These are phyloP conservation scores for Mrakiaceae sp. DNA, from an alignment of 1,284 basidiomycete species.

Conservation along the genomic window DNA sequence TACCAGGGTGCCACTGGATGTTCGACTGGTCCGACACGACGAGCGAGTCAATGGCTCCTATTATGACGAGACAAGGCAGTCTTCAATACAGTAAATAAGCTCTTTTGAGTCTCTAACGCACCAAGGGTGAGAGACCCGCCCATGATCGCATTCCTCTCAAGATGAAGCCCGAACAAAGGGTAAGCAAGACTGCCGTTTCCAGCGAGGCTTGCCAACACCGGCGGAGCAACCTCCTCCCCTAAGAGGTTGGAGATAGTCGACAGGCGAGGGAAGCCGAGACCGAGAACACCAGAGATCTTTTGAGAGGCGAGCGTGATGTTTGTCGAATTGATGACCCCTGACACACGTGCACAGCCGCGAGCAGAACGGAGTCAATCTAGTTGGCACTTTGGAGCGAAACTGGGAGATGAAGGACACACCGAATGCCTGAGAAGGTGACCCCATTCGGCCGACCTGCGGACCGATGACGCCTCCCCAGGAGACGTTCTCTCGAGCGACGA, in stretches of 20 bases:
- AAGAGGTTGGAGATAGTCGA: constrained; percentile 19
- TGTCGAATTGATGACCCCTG: constrained; percentile 31
- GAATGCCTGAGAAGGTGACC: constrained; percentile 23
- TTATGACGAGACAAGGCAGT: background rate
- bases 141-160: constrained; percentile 1
- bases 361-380: background rate
- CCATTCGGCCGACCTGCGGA: constrained; percentile 13
- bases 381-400: background rate
- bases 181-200: constrained; percentile 1
- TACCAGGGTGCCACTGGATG: constrained; percentile 6
- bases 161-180: constrained; percentile 12
- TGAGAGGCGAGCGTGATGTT: constrained; percentile 32
- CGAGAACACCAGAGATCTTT: constrained; percentile 34
- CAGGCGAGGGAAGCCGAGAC: constrained; percentile 34
- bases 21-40: constrained; percentile 1
- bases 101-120: background rate
- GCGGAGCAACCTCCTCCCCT: background rate
- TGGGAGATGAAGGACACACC: constrained; percentile 18
- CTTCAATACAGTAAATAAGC: too few species aligned
- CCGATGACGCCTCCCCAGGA: constrained; percentile 17
- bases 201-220: constrained; percentile 5
- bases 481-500: constrained; percentile 26
- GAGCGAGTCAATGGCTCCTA: constrained; percentile 6
- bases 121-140: constrained; percentile 10
- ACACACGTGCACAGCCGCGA: background rate